phyloP scores from a whole-genome alignment of 225 moss, liverwort and hornwort species.

The Sphagnum tenellum region DNA sequence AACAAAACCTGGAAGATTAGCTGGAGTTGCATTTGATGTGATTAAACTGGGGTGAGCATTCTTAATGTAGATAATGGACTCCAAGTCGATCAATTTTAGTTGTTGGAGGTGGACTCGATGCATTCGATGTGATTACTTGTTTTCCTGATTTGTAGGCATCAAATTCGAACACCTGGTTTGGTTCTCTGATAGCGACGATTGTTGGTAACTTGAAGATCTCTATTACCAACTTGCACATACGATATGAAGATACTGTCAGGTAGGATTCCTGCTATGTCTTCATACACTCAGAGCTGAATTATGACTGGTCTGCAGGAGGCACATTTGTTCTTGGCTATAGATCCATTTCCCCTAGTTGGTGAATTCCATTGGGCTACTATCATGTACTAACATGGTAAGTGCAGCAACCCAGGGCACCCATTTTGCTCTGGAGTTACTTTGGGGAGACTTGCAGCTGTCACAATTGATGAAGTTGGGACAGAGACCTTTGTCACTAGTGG shows the following conservation, averaged over 20 bases:
- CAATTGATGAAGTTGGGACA: slow-evolving; percentile 85
- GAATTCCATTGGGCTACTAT: background rate
- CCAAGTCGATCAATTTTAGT: too few species aligned
- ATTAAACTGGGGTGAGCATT: too few species aligned
- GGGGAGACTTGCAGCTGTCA: slow-evolving; percentile 89
- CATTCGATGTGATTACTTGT: too few species aligned
- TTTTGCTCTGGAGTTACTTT: slow-evolving; percentile 90
- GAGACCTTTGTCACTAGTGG: slow-evolving; percentile 99
- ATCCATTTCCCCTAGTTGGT: background rate
- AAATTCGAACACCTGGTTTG: slow-evolving; percentile 85
- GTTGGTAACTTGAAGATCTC: slow-evolving; percentile 96
- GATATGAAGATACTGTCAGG: slow-evolving; percentile 91
- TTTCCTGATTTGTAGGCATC: slow-evolving; percentile 40
- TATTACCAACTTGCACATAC: slow-evolving; percentile 90
- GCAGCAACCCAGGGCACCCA: slow-evolving; percentile 86
- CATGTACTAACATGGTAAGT: background rate
- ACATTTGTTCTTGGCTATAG: too few species aligned
- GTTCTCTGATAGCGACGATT: slow-evolving; percentile 87
- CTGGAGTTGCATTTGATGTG: too few species aligned
- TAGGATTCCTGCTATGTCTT: slow-evolving; percentile 4
- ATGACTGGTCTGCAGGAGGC: too few species aligned
- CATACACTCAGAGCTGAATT: too few species aligned
- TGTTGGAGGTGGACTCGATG: too few species aligned
- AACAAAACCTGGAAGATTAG: too few species aligned
- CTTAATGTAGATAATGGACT: too few species aligned